Evolutionary conservation across 441 rosid genomes (phyloP).

Genomic region (Erodium chrysanthum): DNA sequence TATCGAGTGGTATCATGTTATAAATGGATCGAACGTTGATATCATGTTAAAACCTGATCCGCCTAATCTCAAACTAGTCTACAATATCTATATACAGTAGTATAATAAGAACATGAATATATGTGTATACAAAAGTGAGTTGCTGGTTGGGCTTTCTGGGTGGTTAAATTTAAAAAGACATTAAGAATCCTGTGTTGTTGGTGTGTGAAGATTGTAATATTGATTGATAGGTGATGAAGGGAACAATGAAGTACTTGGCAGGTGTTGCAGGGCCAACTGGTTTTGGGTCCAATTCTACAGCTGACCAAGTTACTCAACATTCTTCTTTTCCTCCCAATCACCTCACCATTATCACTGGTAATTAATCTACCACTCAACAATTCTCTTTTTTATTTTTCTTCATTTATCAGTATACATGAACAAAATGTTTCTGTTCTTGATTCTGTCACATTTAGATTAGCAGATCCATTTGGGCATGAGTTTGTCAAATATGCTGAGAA

Average conservation of each 20-base stretch:
- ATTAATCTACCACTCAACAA: constrained; percentile 7
- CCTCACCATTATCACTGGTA: constrained; percentile 74
- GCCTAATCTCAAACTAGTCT: too few species aligned
- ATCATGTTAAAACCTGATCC: too few species aligned
- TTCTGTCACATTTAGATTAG: too few species aligned
- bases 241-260: constrained; percentile 57
- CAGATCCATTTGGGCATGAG: too few species aligned
- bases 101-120: too few species aligned
- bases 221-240: constrained; percentile 41
- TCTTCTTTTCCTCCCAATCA: constrained; percentile 23
- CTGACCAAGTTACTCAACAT: constrained; percentile 57
- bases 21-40: background rate
- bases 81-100: too few species aligned
- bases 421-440: background rate
- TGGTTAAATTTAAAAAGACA: background rate
- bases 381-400: background rate
- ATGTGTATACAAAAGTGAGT: background rate
- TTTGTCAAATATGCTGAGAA: too few species aligned
- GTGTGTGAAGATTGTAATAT: background rate
- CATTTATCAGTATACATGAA: background rate
- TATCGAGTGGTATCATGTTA: too few species aligned
- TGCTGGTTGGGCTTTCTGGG: background rate
- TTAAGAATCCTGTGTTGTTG: background rate
- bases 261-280: constrained; percentile 91
- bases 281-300: constrained; percentile 81